phyloP scores from a whole-genome alignment of 768 basidiomycete genomes.

The Podaxis carcinomalis region DNA sequence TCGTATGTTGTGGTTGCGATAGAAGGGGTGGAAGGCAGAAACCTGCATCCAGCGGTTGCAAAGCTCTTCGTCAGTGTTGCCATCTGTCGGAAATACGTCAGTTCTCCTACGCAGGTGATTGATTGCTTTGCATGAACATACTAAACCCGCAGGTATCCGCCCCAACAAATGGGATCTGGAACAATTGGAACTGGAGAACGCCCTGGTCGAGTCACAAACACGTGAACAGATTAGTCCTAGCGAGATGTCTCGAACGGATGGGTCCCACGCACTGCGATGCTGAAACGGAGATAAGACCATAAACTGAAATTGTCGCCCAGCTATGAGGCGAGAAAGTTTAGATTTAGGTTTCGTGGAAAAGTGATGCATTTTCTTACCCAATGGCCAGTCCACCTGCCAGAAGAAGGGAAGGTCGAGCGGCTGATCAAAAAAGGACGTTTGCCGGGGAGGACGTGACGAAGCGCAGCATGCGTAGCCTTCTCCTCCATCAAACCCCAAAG shows the following conservation, averaged over 20 bases:
- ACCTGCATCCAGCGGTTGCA: conserved; percentile 86
- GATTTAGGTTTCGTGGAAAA: conserved; percentile 14
- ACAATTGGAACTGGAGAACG: conserved; percentile 77
- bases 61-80: conserved; percentile 75
- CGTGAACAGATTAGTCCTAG: conserved; percentile 4
- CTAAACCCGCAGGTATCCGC: conserved; percentile 73
- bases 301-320: conserved; percentile 75
- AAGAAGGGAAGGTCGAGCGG: conserved; percentile 64
- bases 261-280: conserved; percentile 38
- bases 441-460: conserved; percentile 48
- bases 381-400: conserved; percentile 70
- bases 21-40: conserved; percentile 81
- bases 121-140: conserved; percentile 22
- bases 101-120: conserved; percentile 14
- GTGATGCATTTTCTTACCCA: conserved; percentile 42
- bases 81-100: conserved; percentile 24
- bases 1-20: conserved; percentile 68
- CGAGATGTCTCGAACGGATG: conserved; percentile 6
- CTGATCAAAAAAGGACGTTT: conserved; percentile 69
- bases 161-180: conserved; percentile 81
- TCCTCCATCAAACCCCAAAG: conserved; percentile 72
- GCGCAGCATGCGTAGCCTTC: conserved; percentile 56
- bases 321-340: conserved; percentile 25
- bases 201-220: conserved; percentile 38
- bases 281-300: conserved; percentile 69